Base-by-base conservation (phyloP, 225 moss, liverwort and hornwort genomes). In the Rhytidiadelphus loreus region DNA sequence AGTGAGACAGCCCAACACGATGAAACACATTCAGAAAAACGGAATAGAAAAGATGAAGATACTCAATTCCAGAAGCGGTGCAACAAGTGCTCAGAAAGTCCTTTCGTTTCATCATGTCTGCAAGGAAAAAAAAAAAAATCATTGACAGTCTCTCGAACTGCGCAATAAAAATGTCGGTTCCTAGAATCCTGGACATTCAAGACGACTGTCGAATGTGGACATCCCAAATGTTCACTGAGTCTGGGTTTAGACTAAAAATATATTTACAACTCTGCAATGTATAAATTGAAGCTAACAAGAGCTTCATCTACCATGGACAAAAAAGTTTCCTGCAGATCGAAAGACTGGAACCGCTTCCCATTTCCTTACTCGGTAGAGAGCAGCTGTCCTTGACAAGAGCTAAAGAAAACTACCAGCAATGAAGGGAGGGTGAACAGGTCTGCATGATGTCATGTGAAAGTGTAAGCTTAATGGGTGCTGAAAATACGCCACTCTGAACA, bases 371-470 rank as follows among this genome's bases (percentile, higher is more conserved):
- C 20, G 68, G 56, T 35, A 86, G 76, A 76, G 52, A 77, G 56
- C 81, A 87, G 83, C 69, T 82, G 68, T 41, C 58, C 48, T 71
- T 68, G 37, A 86, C 44, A 39, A 64, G 84, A 80, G 72, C 83
- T 62, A 5, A 56, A 79, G 12, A 26, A n/a, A 82, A 73, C 65
- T 43, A 86, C 64, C 89, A 52, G 65, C 73, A 83, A 52, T 79
- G 39, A 28, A 57, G 55, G 86, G 83, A 86, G 86, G 86, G 75
- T 83, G 33, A 84, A 81, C 83, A 88, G 61, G 76, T 70, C 86
- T 87, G 84, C 88, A 69, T 87, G 84, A 84, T 71, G 69, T 84
- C 87, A 90, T 55, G 39, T 56, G 84, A 86, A n/a, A 86, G 86
- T 52, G 83, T 19, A 39, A 23, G 21, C 52, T 66, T 69, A 4